Percentiles rank a stretch among this genome's conserved stretches.
phyloP scores from a whole-genome alignment of 805 yeast species.

The Kazachstania viticola region DNA sequence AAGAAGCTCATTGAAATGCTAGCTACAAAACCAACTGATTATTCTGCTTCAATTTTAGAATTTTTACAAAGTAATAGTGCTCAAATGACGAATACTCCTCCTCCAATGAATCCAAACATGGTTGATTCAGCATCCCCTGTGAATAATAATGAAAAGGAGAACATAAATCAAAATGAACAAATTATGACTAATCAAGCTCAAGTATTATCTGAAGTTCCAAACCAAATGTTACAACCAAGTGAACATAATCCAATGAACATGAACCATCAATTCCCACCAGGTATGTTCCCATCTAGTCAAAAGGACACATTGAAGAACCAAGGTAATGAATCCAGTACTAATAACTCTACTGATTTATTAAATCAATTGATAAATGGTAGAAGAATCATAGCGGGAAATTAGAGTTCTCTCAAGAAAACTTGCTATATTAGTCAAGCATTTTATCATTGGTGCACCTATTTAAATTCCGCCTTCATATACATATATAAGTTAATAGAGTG shows the following conservation, averaged over 20 bases:
- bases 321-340: slow-evolving; percentile 18
- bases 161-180: neutral
- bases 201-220: neutral
- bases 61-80: slow-evolving; percentile 20
- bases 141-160: neutral
- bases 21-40: slow-evolving; percentile 26
- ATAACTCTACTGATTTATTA: slow-evolving; percentile 67
- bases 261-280: slow-evolving; percentile 68
- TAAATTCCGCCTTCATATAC: too few relatives aligned
- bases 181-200: too few relatives aligned
- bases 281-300: slow-evolving; percentile 33
- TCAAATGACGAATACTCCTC: too few relatives aligned
- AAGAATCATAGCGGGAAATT: slow-evolving; percentile 29
- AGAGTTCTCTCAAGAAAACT: too few relatives aligned
- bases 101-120: too few relatives aligned
- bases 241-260: neutral
- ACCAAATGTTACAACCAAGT: too few relatives aligned
- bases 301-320: slow-evolving; percentile 7
- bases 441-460: too few relatives aligned
- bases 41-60: slow-evolving; percentile 22
- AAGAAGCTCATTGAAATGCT: slow-evolving; percentile 28
- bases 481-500: too few relatives aligned
- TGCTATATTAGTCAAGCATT: too few relatives aligned
- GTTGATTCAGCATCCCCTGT: too few relatives aligned
- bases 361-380: slow-evolving; percentile 80